A percentile compares a stretch with the other conserved stretches of the same genome.
phyloP scores from a whole-genome alignment of 345 rosid genomes.

The Salix exigua region DNA sequence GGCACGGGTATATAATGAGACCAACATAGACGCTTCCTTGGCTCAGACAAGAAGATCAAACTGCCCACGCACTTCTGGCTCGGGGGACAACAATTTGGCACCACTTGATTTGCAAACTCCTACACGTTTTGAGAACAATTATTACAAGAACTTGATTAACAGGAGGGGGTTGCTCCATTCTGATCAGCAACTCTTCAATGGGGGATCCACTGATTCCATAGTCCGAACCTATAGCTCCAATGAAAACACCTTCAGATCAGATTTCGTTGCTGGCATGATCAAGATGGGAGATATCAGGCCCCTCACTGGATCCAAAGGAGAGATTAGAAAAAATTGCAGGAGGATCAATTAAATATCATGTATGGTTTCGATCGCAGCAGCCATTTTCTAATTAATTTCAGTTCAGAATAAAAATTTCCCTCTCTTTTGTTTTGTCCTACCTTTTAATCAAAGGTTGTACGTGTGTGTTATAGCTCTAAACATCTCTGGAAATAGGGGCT shows the following conservation, averaged over 20 bases:
- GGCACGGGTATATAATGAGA: constrained; percentile 40
- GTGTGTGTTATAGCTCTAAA: neutral
- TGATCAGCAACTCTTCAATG: constrained; percentile 43
- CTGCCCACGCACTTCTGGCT: constrained; percentile 30
- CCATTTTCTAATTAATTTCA: neutral
- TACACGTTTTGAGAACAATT: constrained; percentile 32
- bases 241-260: constrained; percentile 22
- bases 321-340: constrained; percentile 43
- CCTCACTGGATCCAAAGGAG: constrained; percentile 40
- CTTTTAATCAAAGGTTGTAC: neutral
- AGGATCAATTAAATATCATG: constrained; percentile 22
- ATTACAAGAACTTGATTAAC: constrained; percentile 30
- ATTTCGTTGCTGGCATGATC: constrained; percentile 38
- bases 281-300: constrained; percentile 49
- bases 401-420: neutral
- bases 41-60: constrained; percentile 25
- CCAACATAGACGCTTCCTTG: constrained; percentile 29
- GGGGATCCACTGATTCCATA: constrained; percentile 28
- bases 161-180: constrained; percentile 43
- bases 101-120: constrained; percentile 37
- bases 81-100: constrained; percentile 32
- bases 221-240: constrained; percentile 26
- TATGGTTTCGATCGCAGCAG: neutral
- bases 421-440: neutral
- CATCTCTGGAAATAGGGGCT: neutral